These are phyloP conservation scores for Tulasnella sp. DNA, from an alignment of 768 basidiomycete genomes.

Conservation along the genomic window DNA sequence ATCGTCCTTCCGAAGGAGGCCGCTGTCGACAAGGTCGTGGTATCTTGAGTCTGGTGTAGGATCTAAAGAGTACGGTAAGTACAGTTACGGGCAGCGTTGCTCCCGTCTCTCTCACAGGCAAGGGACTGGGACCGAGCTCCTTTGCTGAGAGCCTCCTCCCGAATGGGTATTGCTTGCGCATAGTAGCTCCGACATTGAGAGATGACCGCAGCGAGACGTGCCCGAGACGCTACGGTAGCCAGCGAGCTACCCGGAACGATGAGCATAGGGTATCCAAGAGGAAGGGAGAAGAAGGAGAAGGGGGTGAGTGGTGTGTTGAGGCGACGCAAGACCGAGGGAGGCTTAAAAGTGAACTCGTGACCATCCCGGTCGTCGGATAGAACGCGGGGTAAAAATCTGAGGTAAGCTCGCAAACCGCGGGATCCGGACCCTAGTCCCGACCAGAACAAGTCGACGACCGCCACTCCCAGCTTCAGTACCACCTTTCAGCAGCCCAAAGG, in stretches of 20 bases:
- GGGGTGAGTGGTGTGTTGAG: background rate
- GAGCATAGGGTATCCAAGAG: slow-evolving; percentile 9
- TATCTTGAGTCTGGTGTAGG: slow-evolving; percentile 30
- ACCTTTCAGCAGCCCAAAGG: background rate
- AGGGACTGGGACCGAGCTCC: background rate
- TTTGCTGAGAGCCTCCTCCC: background rate
- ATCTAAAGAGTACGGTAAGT: background rate
- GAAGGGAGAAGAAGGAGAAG: background rate
- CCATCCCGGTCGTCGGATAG: background rate
- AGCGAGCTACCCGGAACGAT: background rate
- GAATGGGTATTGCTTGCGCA: slow-evolving; percentile 4
- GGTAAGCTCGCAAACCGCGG: background rate
- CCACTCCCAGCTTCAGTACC: background rate
- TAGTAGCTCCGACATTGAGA: slow-evolving; percentile 1
- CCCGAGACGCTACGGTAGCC: background rate
- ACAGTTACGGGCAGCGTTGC: background rate
- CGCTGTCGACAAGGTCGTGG: slow-evolving; percentile 47
- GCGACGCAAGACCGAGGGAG: background rate
- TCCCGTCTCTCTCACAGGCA: background rate
- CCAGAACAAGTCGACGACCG: background rate
- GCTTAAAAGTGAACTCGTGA: background rate
- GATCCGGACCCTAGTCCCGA: slow-evolving; percentile 4
- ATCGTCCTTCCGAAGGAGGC: slow-evolving; percentile 65
- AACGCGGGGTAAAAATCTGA: slow-evolving; percentile 3
- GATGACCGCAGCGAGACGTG: slow-evolving; percentile 7